These are phyloP conservation scores for Tephrocybe sp. DNA, from an alignment of 768 basidiomycete species.

Conservation along the genomic window DNA sequence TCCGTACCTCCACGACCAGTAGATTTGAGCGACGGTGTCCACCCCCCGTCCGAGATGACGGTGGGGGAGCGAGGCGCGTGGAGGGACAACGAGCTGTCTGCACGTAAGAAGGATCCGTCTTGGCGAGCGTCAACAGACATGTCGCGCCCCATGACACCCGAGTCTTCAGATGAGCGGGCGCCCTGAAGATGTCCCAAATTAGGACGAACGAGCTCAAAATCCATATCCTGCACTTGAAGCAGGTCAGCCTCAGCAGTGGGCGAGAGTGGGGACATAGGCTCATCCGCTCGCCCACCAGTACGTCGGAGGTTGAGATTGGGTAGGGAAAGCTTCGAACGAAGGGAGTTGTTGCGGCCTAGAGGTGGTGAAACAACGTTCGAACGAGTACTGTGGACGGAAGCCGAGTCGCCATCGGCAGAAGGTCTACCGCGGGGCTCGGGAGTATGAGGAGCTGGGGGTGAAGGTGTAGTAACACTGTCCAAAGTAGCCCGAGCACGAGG, in stretches of 20 bases:
- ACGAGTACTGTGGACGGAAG: slow-evolving; percentile 33
- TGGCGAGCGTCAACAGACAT: slow-evolving; percentile 31
- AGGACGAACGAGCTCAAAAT: slow-evolving; percentile 76
- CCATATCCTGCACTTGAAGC: slow-evolving; percentile 76
- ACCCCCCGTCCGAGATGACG: slow-evolving; percentile 9
- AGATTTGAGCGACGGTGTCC: slow-evolving; percentile 5
- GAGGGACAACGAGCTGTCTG: slow-evolving; percentile 46
- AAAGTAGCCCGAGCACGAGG: slow-evolving; percentile 9
- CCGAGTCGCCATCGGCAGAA: slow-evolving; percentile 20
- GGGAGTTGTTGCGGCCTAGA: slow-evolving; percentile 36
- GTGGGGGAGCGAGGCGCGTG: slow-evolving; percentile 21
- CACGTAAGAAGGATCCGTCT: slow-evolving; percentile 25
- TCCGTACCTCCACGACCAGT: slow-evolving; percentile 19
- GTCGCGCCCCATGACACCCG: slow-evolving; percentile 35
- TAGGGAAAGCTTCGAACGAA: slow-evolving; percentile 66
- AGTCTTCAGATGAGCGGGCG: slow-evolving; percentile 55
- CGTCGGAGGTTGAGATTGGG: slow-evolving; percentile 63
- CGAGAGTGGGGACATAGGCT: slow-evolving; percentile 23
- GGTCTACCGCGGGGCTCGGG: slow-evolving; percentile 13
- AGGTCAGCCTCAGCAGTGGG: slow-evolving; percentile 43
- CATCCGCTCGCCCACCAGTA: slow-evolving; percentile 37
- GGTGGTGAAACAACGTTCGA: slow-evolving; percentile 38
- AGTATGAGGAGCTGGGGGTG: neutral
- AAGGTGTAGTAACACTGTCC: slow-evolving; percentile 5
- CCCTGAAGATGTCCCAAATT: slow-evolving; percentile 39